Percentiles rank a stretch among this genome's conserved stretches.
Evolutionary conservation across 306 rosid genomes (phyloP).

Genomic region (barrel medic (Medicago truncatula)): MtrunA17r5.0-ANR NC_053049.1:13475501-13476000

Average conservation of each 20-base stretch:
- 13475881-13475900: constrained; percentile 42
- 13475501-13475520: too few relatives aligned
- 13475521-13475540: too few relatives aligned
- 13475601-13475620: too few relatives aligned
- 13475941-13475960: constrained; percentile 17
- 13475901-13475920: constrained; percentile 16
- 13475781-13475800: background rate
- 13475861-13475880: constrained; percentile 27
- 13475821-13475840: constrained; percentile 69
- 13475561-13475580: too few relatives aligned
- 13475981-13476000: constrained; percentile 28
- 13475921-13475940: constrained; percentile 36
- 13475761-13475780: constrained; percentile 13
- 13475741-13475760: constrained; percentile 34
- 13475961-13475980: constrained; percentile 11
- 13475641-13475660: too few relatives aligned
- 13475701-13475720: too few relatives aligned
- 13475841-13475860: constrained; percentile 41
- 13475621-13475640: too few relatives aligned
- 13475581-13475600: too few relatives aligned
- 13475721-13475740: constrained; percentile 20
- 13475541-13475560: too few relatives aligned
- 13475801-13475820: constrained; percentile 38
- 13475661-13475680: too few relatives aligned
- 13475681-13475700: too few relatives aligned